These are phyloP conservation scores for Tulasnella sp. DNA, from an alignment of 768 basidiomycete species.

Conservation along the genomic window DNA sequence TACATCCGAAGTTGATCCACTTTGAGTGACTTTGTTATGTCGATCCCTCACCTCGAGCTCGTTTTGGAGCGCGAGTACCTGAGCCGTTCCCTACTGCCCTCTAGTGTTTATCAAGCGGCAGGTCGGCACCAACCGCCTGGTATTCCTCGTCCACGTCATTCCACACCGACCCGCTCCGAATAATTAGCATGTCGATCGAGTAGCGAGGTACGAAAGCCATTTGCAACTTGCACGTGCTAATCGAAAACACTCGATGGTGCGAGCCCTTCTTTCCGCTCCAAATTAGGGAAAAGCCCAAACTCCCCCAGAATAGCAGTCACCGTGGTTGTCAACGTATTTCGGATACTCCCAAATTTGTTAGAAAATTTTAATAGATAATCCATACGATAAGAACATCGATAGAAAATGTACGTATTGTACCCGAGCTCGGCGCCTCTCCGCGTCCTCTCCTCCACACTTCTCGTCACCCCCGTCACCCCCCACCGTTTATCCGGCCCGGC, in stretches of 20 bases:
- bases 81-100: neutral
- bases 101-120: neutral
- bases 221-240: neutral
- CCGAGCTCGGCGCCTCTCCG: neutral
- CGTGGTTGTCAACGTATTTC: neutral
- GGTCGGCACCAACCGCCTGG: neutral
- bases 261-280: neutral
- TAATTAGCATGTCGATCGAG: neutral
- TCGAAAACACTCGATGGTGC: neutral
- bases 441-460: neutral
- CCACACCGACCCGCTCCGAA: neutral
- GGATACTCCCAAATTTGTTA: neutral
- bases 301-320: neutral
- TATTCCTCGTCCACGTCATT: neutral
- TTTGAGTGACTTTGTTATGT: conserved; percentile 12
- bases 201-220: neutral
- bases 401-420: neutral
- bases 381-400: neutral
- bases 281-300: neutral
- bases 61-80: neutral
- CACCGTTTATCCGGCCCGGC: neutral
- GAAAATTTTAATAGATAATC: neutral
- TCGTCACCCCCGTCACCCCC: neutral
- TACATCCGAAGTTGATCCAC: conserved; percentile 9
- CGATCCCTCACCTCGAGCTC: neutral